These are phyloP conservation scores for Arthroderma sp. DNA, from an alignment of 2,329 filamentous ascomycete genomes.

Conservation along the genomic window DNA sequence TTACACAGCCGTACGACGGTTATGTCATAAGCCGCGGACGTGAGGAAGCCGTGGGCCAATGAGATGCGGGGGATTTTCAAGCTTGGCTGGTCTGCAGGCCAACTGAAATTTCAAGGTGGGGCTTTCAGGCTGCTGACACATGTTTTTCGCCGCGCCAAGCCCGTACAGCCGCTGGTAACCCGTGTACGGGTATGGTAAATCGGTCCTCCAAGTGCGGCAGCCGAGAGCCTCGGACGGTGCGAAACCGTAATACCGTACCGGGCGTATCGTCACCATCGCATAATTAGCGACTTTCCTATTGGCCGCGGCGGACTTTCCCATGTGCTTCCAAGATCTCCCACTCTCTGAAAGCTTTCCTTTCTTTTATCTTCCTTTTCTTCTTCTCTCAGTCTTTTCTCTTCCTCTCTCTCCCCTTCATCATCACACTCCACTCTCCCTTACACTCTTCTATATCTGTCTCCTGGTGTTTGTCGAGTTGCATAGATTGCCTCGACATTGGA, in stretches of 20 bases:
- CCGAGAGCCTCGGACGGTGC: background rate
- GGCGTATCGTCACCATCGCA: background rate
- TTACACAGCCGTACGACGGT: too few relatives aligned
- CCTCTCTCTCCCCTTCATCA: slow-evolving; percentile 21
- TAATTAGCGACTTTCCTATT: background rate
- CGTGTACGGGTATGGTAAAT: background rate
- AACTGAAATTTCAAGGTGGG: slow-evolving; percentile 7
- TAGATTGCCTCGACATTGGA: slow-evolving; percentile 23
- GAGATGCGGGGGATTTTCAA: background rate
- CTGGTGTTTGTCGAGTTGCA: slow-evolving; percentile 21
- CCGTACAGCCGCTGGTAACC: background rate
- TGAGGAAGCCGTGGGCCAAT: background rate
- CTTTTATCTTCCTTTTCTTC: slow-evolving; percentile 7
- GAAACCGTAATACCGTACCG: background rate
- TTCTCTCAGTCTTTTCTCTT: slow-evolving; percentile 24
- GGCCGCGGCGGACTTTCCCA: slow-evolving; percentile 3
- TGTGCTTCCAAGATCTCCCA: slow-evolving; percentile 1
- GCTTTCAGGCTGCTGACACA: slow-evolving; percentile 7
- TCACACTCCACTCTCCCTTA: slow-evolving; percentile 25
- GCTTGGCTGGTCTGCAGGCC: slow-evolving; percentile 10
- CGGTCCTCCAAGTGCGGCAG: slow-evolving; percentile 1
- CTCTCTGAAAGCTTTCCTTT: slow-evolving; percentile 3
- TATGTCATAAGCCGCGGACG: background rate
- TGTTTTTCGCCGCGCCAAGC: slow-evolving; percentile 4
- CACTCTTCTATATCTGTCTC: slow-evolving; percentile 23